phyloP scores from a whole-genome alignment of 352 stramenopile species.

The Pythium aquatile region DNA sequence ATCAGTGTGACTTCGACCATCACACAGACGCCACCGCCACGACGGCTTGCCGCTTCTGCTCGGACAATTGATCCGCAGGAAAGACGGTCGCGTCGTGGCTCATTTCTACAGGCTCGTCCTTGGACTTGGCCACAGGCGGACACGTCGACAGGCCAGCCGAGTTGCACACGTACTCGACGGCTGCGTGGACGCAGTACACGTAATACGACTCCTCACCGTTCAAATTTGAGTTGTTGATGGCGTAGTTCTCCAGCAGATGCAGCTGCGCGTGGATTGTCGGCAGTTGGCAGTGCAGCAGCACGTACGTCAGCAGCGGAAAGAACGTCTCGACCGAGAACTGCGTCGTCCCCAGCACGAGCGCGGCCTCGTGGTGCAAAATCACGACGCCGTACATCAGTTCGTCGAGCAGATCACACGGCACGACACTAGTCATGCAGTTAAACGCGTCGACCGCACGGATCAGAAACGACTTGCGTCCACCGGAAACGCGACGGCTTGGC shows the following conservation, averaged over 20 bases:
- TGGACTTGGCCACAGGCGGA: slow-evolving; percentile 21
- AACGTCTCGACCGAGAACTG: slow-evolving; percentile 88
- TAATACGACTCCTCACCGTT: slow-evolving; percentile 90
- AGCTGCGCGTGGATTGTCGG: slow-evolving; percentile 77
- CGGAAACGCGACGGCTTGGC: slow-evolving; percentile 42
- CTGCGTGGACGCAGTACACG: slow-evolving; percentile 84
- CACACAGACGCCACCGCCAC: neutral
- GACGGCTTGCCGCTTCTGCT: neutral
- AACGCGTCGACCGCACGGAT: slow-evolving; percentile 78
- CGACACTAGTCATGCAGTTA: slow-evolving; percentile 71
- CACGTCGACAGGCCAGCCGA: slow-evolving; percentile 34
- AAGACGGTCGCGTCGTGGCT: neutral
- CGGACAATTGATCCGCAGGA: neutral
- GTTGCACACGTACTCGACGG: slow-evolving; percentile 85
- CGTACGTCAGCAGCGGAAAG: slow-evolving; percentile 81
- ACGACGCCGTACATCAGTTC: slow-evolving; percentile 85
- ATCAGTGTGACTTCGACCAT: slow-evolving; percentile 6
- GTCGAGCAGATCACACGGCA: slow-evolving; percentile 82
- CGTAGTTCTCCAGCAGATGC: slow-evolving; percentile 80
- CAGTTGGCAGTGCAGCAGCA: slow-evolving; percentile 71
- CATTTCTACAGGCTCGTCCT: neutral
- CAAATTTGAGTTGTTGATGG: slow-evolving; percentile 73
- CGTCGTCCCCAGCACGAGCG: slow-evolving; percentile 81
- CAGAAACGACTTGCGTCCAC: slow-evolving; percentile 42
- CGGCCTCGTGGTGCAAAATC: slow-evolving; percentile 82